These are phyloP conservation scores for Boletus coccyginus DNA, from an alignment of 768 basidiomycete genomes.

Conservation along the genomic window DNA sequence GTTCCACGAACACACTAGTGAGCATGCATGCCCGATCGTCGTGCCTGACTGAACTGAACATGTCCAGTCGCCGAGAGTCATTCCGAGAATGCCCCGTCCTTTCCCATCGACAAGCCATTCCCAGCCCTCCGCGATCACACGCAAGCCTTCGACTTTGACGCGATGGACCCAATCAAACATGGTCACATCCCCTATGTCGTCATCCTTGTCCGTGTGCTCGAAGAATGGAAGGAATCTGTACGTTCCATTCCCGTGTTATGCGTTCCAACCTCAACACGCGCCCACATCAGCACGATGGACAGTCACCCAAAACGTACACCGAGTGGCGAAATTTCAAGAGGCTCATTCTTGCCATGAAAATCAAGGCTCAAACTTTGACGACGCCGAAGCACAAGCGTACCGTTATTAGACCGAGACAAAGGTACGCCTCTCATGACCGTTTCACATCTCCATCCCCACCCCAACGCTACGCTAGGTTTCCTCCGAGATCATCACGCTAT, in stretches of 20 bases:
- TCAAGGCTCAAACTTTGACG: constrained; percentile 88
- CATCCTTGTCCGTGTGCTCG: constrained; percentile 78
- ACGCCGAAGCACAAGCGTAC: constrained; percentile 87
- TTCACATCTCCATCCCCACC: background rate
- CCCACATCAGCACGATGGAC: constrained; percentile 58
- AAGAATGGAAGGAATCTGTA: constrained; percentile 80
- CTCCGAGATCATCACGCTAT: too few species aligned
- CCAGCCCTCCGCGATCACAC: constrained; percentile 75
- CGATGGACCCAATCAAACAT: constrained; percentile 87
- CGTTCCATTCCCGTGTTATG: constrained; percentile 22
- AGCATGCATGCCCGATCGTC: constrained; percentile 25
- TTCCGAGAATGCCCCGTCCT: constrained; percentile 67
- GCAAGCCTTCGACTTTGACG: constrained; percentile 62
- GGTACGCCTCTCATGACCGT: constrained; percentile 21
- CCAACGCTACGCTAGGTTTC: background rate
- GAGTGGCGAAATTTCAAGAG: constrained; percentile 82
- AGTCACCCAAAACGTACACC: constrained; percentile 46
- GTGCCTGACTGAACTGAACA: background rate
- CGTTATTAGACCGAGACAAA: constrained; percentile 65
- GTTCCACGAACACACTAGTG: constrained; percentile 83
- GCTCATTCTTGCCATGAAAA: constrained; percentile 53
- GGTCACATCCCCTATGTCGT: constrained; percentile 88
- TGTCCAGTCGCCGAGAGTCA: constrained; percentile 82
- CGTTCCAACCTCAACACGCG: background rate
- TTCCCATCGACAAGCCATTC: constrained; percentile 90